Evolutionary conservation across 2,329 filamentous ascomycete species (phyloP).

Genomic region (Penicillium vulpinum): DNA sequence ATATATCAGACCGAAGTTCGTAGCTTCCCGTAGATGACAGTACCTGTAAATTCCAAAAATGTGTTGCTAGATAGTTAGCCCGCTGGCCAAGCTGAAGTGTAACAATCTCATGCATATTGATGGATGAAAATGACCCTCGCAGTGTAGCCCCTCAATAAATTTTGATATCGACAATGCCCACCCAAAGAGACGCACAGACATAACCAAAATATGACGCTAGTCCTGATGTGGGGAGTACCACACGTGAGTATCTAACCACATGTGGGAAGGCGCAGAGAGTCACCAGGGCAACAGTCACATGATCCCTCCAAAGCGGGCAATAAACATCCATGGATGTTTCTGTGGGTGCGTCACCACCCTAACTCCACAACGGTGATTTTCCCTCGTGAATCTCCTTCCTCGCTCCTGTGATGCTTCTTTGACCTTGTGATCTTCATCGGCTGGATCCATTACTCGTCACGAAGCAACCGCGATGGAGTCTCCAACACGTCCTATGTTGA

Average conservation of each 20-base stretch:
- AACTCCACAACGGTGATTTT: conserved; percentile 25
- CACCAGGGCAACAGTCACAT: conserved; percentile 38
- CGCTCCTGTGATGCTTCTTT: conserved; percentile 17
- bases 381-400: conserved; percentile 10
- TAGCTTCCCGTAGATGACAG: background rate
- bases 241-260: conserved; percentile 25
- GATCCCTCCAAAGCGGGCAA: conserved; percentile 25
- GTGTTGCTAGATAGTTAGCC: conserved; percentile 89
- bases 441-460: conserved; percentile 6
- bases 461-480: conserved; percentile 36
- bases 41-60: conserved; percentile 97
- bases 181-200: conserved; percentile 18
- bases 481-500: conserved; percentile 34
- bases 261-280: conserved; percentile 11
- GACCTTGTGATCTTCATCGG: conserved; percentile 14
- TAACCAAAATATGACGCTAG: conserved; percentile 6
- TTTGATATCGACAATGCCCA: conserved; percentile 10
- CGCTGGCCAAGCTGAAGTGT: conserved; percentile 91
- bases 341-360: conserved; percentile 33
- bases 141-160: conserved; percentile 1
- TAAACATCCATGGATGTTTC: conserved; percentile 29
- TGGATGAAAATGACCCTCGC: background rate
- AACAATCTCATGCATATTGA: conserved; percentile 84
- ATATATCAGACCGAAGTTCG: conserved; percentile 10
- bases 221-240: background rate